Base-by-base conservation (phyloP, 441 rosid species). In the Metrosideros polymorpha region DNA sequence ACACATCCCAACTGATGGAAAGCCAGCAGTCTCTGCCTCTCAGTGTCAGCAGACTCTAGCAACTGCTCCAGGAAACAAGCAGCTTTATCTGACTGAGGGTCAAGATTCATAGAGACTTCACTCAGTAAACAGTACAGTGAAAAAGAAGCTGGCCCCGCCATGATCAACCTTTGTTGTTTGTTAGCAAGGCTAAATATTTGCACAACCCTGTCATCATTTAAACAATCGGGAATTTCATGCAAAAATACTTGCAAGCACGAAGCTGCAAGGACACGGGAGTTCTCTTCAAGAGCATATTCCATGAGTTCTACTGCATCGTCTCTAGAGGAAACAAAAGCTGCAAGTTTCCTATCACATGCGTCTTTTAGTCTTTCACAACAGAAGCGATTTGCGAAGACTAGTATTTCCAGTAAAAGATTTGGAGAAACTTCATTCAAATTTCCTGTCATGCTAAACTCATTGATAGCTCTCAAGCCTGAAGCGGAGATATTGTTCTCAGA, bases 341-440 rank as follows among this genome's bases (percentile, higher is more conserved):
- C 98, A 27, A 97, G 93, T 86, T 93, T 94, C 89, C 98, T 94
- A 85, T 93, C 99, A 85, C 99, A 96, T 39, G 91, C 94, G 89
- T 95, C 98, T 93, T 95, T 98, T 43, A 98, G 98, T 52, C 84
- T 92, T 91, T 96, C 99, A 13, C 99, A 98, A 86, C 99, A 98
- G 86, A 96, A 98, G 87, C 94, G 95, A 88, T 95, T 95, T 22
- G 98, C 97, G 76, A 98, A 98, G 77, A 93, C 88, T 88, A 96
- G 90, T 75, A 96, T 94, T 90, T 98, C 99, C 92, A 95, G 88
- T 91, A 96, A 88, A 88, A 94, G 93, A 85, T 92, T 82, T 32
- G 95, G 93, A 57, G 94, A 84, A 39, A 92, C 95, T 87, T 92
- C 93, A 49, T 45, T 87, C 89, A 98, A 89, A 86, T 88, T 89